Conservation (phyloP, 2,329 filamentous ascomycete species). For the Sporothrix protearum region DNA sequence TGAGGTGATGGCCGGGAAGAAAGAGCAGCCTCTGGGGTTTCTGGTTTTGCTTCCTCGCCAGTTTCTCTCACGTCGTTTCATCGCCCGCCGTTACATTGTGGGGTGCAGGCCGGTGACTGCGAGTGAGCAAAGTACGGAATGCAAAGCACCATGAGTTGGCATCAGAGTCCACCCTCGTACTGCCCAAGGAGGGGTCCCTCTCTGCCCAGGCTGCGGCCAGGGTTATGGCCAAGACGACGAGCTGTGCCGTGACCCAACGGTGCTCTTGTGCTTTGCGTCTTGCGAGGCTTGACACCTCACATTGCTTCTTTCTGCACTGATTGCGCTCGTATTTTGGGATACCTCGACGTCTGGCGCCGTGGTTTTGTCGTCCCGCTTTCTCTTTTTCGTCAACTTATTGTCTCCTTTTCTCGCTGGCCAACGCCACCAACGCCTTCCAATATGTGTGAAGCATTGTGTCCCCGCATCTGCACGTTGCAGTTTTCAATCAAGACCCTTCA, state of each 20-base stretch:
- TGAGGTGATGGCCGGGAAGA: background rate
- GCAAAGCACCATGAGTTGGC: background rate
- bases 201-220: background rate
- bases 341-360: background rate
- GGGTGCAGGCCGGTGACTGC: background rate
- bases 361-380: background rate
- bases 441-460: background rate
- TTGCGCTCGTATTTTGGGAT: background rate
- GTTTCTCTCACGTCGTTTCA: background rate
- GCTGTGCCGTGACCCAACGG: background rate
- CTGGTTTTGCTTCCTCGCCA: background rate
- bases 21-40: background rate
- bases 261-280: background rate
- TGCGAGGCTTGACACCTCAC: background rate
- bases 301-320: background rate
- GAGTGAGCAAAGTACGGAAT: background rate
- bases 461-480: background rate
- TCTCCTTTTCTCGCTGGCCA: background rate
- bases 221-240: background rate
- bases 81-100: constrained; percentile 3
- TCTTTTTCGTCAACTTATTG: background rate
- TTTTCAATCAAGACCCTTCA: no score
- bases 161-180: background rate
- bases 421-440: background rate
- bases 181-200: background rate